Percentiles rank a stretch among this genome's conserved stretches.
Evolutionary conservation across 1,284 basidiomycete species (phyloP).

Genomic region (Microbotryum silenes-acaulis): DNA sequence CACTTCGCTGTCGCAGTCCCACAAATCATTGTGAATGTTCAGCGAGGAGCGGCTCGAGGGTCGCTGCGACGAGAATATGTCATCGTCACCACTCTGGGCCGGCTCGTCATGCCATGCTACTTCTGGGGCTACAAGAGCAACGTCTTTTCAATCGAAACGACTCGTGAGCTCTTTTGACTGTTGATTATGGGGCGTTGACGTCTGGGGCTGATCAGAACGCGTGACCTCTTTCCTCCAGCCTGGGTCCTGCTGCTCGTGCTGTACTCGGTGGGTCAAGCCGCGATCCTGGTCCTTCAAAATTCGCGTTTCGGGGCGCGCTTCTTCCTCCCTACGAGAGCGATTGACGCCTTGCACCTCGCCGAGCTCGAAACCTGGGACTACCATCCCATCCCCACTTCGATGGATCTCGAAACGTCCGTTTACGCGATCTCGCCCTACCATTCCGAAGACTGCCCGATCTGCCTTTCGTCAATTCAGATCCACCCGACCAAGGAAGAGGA

Average conservation of each 20-base stretch:
- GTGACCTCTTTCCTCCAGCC: slow-evolving; percentile 4
- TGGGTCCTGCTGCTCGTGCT: slow-evolving; percentile 35
- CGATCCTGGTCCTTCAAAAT: slow-evolving; percentile 36
- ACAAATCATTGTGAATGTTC: slow-evolving; percentile 38
- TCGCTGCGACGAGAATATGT: slow-evolving; percentile 35
- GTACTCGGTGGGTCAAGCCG: slow-evolving; percentile 32
- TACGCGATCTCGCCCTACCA: slow-evolving; percentile 10
- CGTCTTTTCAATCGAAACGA: slow-evolving; percentile 35
- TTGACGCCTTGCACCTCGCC: slow-evolving; percentile 16
- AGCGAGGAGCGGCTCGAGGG: slow-evolving; percentile 32
- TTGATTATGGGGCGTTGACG: background rate
- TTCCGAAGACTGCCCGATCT: slow-evolving; percentile 38
- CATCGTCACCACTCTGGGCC: slow-evolving; percentile 36
- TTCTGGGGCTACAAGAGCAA: slow-evolving; percentile 37
- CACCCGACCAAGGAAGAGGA: slow-evolving; percentile 11
- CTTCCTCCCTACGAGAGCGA: slow-evolving; percentile 31
- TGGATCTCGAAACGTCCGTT: slow-evolving; percentile 14
- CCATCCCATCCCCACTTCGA: slow-evolving; percentile 31
- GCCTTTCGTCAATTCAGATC: slow-evolving; percentile 35
- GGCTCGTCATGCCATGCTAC: slow-evolving; percentile 39
- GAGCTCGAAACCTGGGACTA: slow-evolving; percentile 36
- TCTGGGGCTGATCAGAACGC: background rate
- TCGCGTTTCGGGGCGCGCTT: slow-evolving; percentile 33
- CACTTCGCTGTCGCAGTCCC: slow-evolving; percentile 28
- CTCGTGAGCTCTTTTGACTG: slow-evolving; percentile 20